Conservation (phyloP, 805 yeast genomes). For the Cyberlindnera maritima region DNA sequence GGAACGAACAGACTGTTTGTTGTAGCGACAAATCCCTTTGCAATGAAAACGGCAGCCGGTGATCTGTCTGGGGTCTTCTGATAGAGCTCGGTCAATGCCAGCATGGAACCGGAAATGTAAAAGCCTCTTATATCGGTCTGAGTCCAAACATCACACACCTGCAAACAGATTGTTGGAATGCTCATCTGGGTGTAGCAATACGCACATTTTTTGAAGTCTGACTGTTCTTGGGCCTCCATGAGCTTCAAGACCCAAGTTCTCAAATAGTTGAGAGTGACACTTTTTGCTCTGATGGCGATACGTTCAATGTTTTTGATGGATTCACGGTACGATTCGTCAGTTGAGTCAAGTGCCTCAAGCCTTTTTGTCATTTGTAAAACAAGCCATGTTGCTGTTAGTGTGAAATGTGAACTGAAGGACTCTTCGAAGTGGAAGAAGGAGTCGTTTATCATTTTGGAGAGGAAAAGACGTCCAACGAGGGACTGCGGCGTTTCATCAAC, state of each 20-base stretch:
- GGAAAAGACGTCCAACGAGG: constrained; percentile 9
- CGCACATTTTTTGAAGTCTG: constrained; percentile 11
- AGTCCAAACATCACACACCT: constrained; percentile 15
- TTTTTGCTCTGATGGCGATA: constrained; percentile 7
- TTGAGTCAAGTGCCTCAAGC: constrained; percentile 5
- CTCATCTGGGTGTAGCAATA: constrained; percentile 4
- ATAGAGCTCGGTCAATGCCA: constrained; percentile 18
- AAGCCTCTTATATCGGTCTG: constrained; percentile 11
- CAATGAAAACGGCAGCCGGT: constrained; percentile 18
- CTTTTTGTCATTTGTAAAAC: constrained; percentile 18
- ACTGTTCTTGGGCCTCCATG: constrained; percentile 12
- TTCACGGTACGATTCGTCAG: not conserved
- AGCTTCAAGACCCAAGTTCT: constrained; percentile 11
- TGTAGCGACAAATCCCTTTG: constrained; percentile 4
- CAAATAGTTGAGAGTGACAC: constrained; percentile 8
- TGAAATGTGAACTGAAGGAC: constrained; percentile 9
- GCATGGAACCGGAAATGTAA: constrained; percentile 19
- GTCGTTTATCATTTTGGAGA: constrained; percentile 10
- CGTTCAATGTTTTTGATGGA: constrained; percentile 5
- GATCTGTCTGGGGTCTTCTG: constrained; percentile 13
- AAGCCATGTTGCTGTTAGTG: constrained; percentile 18
- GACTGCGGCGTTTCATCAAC: constrained; percentile 14
- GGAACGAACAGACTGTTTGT: constrained; percentile 21
- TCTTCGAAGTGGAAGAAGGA: constrained; percentile 9
- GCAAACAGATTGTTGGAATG: constrained; percentile 18